Percentiles rank a stretch among this genome's conserved stretches.
Evolutionary conservation across 1,284 basidiomycete genomes (phyloP).

Genomic region (Boletus calvinii): DNA sequence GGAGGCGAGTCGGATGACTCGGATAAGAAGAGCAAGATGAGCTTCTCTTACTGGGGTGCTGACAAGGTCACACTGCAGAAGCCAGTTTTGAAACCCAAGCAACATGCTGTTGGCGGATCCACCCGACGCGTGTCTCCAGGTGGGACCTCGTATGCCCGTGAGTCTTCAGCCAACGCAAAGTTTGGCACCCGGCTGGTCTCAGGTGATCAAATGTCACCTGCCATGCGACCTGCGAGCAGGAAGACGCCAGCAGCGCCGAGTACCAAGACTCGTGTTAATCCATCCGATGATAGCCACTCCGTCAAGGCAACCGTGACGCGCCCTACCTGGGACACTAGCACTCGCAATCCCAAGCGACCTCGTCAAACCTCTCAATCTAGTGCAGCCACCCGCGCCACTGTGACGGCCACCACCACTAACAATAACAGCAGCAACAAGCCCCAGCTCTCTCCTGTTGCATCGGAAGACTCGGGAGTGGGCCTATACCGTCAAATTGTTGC

Average conservation of each 20-base stretch:
- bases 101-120: slow-evolving; percentile 36
- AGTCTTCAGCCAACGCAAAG: slow-evolving; percentile 82
- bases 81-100: slow-evolving; percentile 57
- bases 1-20: slow-evolving; percentile 77
- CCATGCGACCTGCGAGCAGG: slow-evolving; percentile 60
- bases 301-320: slow-evolving; percentile 66
- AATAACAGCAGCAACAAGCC: slow-evolving; percentile 39
- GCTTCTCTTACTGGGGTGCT: slow-evolving; percentile 87
- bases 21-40: slow-evolving; percentile 87
- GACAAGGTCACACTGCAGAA: slow-evolving; percentile 84
- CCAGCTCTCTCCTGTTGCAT: slow-evolving; percentile 71
- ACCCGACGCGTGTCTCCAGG: slow-evolving; percentile 47
- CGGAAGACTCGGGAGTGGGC: slow-evolving; percentile 80
- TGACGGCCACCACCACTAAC: slow-evolving; percentile 15
- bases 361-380: slow-evolving; percentile 74
- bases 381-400: slow-evolving; percentile 34
- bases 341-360: slow-evolving; percentile 53
- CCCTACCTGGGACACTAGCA: slow-evolving; percentile 69
- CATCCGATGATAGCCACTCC: slow-evolving; percentile 57
- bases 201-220: slow-evolving; percentile 45
- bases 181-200: slow-evolving; percentile 74
- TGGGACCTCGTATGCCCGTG: slow-evolving; percentile 60
- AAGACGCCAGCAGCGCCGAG: slow-evolving; percentile 54
- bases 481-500: slow-evolving; percentile 76
- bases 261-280: slow-evolving; percentile 41